Base-by-base conservation (phyloP, 2,329 filamentous ascomycete genomes). In the Trichothecium sympodiale region DNA sequence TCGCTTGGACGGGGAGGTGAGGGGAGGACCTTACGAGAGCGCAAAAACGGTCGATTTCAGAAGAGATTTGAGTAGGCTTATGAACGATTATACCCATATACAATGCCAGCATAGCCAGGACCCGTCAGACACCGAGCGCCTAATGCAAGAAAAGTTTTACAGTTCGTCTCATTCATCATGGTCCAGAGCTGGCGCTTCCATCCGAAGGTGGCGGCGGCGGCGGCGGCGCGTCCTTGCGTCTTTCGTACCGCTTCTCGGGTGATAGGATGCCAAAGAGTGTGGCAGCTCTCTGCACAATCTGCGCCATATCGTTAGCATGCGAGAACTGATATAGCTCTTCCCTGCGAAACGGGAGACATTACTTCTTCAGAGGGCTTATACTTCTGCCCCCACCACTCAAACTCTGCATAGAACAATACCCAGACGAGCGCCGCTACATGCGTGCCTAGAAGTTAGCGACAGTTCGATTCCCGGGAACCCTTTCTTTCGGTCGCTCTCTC, bases 1-100 rank as follows among this genome's bases (percentile, higher is more conserved):
- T 77, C 54, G 71, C 73, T 18, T 77, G 73, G 72, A 45, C 59
- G 25, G 55, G 57, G 16, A 49, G 61, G 41, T 62, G 46, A 55
- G 18, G n/a, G n/a, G n/a, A n/a, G n/a, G n/a, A n/a, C n/a, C n/a
- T n/a, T n/a, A 13, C 18, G 12, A 34, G 27, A 29, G 29, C 29
- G n/a, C 17, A n/a, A 31, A n/a, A n/a, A n/a, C n/a, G n/a, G n/a
- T n/a, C n/a, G n/a, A n/a, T n/a, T n/a, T n/a, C n/a, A n/a, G 12
- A 29, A 13, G 25, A 36, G 29, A 38, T 29, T 25, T 29, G 25
- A 32, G 34, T 33, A 23, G 31, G 18, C 18, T 4, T 23, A 23
- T n/a, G 18, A 18, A 37, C 17, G 7, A 38, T n/a, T 38, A 38
- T 31, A 25, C 20, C 16, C n/a, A 30, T 28, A 31, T 12, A 20